Conservation (phyloP, 768 basidiomycete species). For the Termitomyces sp. region DNA sequence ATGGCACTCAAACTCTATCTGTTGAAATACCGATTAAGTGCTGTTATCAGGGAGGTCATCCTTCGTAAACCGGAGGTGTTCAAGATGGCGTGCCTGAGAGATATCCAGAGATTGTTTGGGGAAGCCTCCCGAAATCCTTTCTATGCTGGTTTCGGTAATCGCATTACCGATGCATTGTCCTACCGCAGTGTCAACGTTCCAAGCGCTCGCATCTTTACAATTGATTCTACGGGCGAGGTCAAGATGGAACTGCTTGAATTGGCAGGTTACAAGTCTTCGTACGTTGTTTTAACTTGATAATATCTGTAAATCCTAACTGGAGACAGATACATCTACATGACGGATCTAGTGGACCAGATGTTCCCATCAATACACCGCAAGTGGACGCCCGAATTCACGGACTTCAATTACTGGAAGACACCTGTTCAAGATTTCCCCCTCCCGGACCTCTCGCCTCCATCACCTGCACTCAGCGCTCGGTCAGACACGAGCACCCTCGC, state of each 20-base stretch:
- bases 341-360: slow-evolving; percentile 99
- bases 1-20: slow-evolving; percentile 15
- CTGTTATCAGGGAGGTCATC: slow-evolving; percentile 77
- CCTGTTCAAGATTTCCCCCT: slow-evolving; percentile 74
- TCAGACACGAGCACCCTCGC: slow-evolving; percentile 80
- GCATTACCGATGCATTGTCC: slow-evolving; percentile 97
- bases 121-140: slow-evolving; percentile 71
- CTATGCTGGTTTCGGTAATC: slow-evolving; percentile 97
- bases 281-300: not conserved
- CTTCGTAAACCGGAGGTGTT: slow-evolving; percentile 99
- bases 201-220: slow-evolving; percentile 93
- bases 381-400: slow-evolving; percentile 87
- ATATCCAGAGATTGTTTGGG: slow-evolving; percentile 89
- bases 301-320: not conserved
- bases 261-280: slow-evolving; percentile 97
- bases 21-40: not conserved
- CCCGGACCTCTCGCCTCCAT: slow-evolving; percentile 81
- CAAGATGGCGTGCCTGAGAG: slow-evolving; percentile 98
- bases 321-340: slow-evolving; percentile 93
- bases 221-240: slow-evolving; percentile 91
- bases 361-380: slow-evolving; percentile 94
- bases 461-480: slow-evolving; percentile 89
- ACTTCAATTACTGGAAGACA: slow-evolving; percentile 94
- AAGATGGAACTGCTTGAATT: slow-evolving; percentile 96
- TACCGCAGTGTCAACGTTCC: slow-evolving; percentile 95